These are phyloP conservation scores for Saksenaea vasiformis DNA, from an alignment of 371 early-diverging fungal species.

Conservation along the genomic window DNA sequence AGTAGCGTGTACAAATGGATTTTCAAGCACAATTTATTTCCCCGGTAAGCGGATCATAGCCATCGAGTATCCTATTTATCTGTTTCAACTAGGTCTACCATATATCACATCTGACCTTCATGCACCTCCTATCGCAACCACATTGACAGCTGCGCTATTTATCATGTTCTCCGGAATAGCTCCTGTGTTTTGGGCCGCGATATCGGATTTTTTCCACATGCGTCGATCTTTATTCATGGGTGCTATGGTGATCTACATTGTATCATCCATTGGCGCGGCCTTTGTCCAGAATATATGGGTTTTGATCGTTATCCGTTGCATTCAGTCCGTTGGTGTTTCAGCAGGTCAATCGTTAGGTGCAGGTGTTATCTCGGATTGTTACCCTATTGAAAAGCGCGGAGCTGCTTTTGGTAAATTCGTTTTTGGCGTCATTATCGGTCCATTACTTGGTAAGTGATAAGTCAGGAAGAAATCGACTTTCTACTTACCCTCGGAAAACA, in stretches of 20 bases:
- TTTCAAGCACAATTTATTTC: not conserved
- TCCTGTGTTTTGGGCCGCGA: conserved; percentile 57
- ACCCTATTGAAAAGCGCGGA: conserved; percentile 30
- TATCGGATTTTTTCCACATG: conserved; percentile 57
- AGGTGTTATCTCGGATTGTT: conserved; percentile 46
- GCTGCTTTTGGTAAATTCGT: conserved; percentile 48
- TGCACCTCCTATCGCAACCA: conserved; percentile 27
- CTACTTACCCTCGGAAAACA: not conserved
- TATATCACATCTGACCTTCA: conserved; percentile 10
- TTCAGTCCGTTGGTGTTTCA: conserved; percentile 65
- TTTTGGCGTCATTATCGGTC: conserved; percentile 53
- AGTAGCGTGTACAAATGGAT: conserved; percentile 26
- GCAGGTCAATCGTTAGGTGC: conserved; percentile 69
- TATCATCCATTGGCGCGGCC: conserved; percentile 57
- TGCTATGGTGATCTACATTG: conserved; percentile 49
- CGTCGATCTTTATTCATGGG: conserved; percentile 56
- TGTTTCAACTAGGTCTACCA: conserved; percentile 7
- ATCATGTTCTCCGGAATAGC: conserved; percentile 48
- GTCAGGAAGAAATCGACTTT: not conserved
- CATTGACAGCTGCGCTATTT: conserved; percentile 44
- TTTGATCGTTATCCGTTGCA: conserved; percentile 54
- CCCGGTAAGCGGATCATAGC: not conserved
- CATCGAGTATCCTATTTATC: not conserved
- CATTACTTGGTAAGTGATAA: conserved; percentile 19
- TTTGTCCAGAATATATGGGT: conserved; percentile 49